Evolutionary conservation across 768 basidiomycete genomes (phyloP).

Genomic region (Kwoniella sp.): DNA sequence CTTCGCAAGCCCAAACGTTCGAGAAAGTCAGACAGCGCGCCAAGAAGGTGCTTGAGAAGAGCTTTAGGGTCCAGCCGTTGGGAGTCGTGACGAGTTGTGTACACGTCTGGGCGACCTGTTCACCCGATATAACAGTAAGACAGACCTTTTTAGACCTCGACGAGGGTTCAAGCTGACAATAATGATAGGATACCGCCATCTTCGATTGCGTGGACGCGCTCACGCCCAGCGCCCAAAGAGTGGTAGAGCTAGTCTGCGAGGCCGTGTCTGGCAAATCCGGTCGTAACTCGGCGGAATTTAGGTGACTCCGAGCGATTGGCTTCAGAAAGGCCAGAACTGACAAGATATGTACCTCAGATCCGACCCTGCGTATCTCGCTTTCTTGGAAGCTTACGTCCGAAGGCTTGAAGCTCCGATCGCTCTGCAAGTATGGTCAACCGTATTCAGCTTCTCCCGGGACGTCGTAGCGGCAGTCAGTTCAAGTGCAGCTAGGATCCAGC

Average conservation of each 20-base stretch:
- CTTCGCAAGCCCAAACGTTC: constrained; percentile 61
- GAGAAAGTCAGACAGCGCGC: constrained; percentile 69
- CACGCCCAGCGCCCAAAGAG: constrained; percentile 78
- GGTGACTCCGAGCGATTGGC: constrained; percentile 5
- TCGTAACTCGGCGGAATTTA: constrained; percentile 14
- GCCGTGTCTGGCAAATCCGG: constrained; percentile 54
- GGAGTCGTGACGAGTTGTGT: constrained; percentile 84
- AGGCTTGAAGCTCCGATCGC: constrained; percentile 87
- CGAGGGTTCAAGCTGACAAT: not conserved
- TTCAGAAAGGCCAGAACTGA: not conserved
- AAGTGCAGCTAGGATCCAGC: constrained; percentile 65
- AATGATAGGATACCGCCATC: constrained; percentile 31
- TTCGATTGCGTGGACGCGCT: constrained; percentile 84
- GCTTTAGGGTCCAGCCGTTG: constrained; percentile 76
- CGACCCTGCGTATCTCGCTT: constrained; percentile 58
- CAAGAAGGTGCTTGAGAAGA: constrained; percentile 76
- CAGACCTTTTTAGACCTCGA: not conserved
- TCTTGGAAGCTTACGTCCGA: constrained; percentile 81
- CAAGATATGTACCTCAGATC: not conserved
- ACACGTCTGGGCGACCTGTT: constrained; percentile 70
- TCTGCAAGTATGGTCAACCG: constrained; percentile 85
- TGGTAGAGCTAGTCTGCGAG: constrained; percentile 87
- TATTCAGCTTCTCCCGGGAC: constrained; percentile 77
- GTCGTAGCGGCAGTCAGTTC: constrained; percentile 62
- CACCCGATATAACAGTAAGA: constrained; percentile 57